phyloP scores from a whole-genome alignment of 306 rosid genomes.

The Fragaria iinumae region DNA sequence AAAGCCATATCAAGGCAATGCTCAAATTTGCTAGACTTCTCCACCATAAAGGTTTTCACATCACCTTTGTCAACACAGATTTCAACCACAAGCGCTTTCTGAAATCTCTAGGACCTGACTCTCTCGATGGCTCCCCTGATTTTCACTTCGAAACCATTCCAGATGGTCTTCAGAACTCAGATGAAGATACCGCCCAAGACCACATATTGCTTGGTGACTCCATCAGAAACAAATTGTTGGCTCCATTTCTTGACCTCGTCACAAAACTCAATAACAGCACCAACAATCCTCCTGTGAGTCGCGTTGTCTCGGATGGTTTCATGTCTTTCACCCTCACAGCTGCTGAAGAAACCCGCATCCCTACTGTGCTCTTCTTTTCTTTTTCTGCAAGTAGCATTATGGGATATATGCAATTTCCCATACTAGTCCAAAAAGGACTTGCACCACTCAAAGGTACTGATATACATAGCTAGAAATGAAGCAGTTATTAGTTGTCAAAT shows the following conservation, averaged over 20 bases:
- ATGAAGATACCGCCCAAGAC: conserved; percentile 12
- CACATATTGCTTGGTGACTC: neutral
- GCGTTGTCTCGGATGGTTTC: neutral
- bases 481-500: too few relatives aligned
- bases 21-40: conserved; percentile 23
- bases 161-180: neutral
- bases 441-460: conserved; percentile 16
- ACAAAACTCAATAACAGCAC: neutral
- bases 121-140: neutral
- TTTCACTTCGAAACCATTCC: conserved; percentile 12
- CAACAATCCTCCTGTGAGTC: neutral
- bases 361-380: conserved; percentile 1
- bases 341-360: conserved; percentile 1
- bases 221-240: neutral
- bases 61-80: conserved; percentile 1
- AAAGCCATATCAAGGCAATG: conserved; percentile 18
- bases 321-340: neutral
- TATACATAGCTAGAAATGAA: neutral
- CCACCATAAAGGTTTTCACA: conserved; percentile 22
- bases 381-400: conserved; percentile 3
- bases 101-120: neutral
- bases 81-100: too few relatives aligned
- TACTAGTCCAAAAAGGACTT: conserved; percentile 14
- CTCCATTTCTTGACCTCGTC: neutral
- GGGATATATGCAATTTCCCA: neutral